These are phyloP conservation scores for Reticulascus tulasneorum DNA, from an alignment of 2,329 filamentous ascomycete species.

Conservation along the genomic window DNA sequence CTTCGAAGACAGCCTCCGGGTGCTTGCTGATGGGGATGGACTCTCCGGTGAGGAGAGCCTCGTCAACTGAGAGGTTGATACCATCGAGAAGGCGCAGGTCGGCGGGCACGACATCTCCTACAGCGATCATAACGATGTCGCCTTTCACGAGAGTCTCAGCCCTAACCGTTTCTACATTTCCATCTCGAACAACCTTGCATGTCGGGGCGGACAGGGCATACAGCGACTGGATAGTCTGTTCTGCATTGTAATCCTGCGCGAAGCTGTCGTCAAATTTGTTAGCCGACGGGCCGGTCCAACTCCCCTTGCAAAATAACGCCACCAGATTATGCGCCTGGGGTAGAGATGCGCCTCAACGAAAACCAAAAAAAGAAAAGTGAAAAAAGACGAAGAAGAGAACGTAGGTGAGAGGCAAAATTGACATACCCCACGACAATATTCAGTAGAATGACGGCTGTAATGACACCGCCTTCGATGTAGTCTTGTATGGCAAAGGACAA, in stretches of 20 bases:
- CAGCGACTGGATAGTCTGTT: constrained; percentile 59
- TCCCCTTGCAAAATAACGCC: no score
- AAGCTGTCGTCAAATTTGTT: no score
- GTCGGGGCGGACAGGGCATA: constrained; percentile 55
- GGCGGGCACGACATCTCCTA: constrained; percentile 67
- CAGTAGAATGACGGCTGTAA: constrained; percentile 60
- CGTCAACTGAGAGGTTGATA: constrained; percentile 73
- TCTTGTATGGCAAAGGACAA: constrained; percentile 62
- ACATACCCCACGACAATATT: constrained; percentile 64
- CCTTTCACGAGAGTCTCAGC: constrained; percentile 59
- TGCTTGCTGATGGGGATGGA: constrained; percentile 66
- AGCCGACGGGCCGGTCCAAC: no score
- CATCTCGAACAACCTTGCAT: constrained; percentile 55
- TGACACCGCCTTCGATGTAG: constrained; percentile 60
- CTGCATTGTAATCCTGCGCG: constrained; percentile 57
- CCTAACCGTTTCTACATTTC: constrained; percentile 46
- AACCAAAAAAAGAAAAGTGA: not conserved
- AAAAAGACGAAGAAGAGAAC: not conserved
- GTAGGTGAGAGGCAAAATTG: not conserved
- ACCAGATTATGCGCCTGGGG: no score
- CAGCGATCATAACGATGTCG: constrained; percentile 58
- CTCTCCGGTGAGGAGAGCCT: constrained; percentile 71
- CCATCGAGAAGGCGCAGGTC: constrained; percentile 62
- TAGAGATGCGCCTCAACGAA: not conserved
- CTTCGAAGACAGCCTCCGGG: constrained; percentile 50